A percentile compares a stretch with the other conserved stretches of the same genome.
Evolutionary conservation across 768 basidiomycete genomes (phyloP).

Genomic region (Hygrophoropsis aurantiaca): DNA sequence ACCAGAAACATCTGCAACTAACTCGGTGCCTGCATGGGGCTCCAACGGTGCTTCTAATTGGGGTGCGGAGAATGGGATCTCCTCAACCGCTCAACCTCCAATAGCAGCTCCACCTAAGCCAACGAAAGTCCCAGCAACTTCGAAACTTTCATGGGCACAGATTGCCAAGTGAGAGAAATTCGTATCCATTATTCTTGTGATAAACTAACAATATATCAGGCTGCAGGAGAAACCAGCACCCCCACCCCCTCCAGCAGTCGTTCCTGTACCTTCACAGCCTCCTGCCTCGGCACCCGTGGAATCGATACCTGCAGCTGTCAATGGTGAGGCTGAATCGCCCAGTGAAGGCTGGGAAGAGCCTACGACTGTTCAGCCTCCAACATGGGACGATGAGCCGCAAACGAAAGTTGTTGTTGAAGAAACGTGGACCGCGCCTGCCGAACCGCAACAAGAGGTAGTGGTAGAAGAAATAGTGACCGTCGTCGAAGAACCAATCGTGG

Average conservation of each 20-base stretch:
- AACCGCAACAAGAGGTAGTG: constrained; percentile 19
- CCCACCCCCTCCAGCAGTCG: constrained; percentile 32
- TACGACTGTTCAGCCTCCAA: constrained; percentile 63
- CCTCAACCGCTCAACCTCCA: constrained; percentile 24
- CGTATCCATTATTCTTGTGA: constrained; percentile 3
- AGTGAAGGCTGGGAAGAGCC: constrained; percentile 67
- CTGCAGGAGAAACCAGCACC: constrained; percentile 65
- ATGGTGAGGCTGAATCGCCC: constrained; percentile 35
- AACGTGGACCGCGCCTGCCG: constrained; percentile 32
- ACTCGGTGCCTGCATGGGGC: constrained; percentile 24
- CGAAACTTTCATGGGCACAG: constrained; percentile 86
- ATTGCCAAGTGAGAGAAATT: constrained; percentile 61
- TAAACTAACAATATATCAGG: constrained; percentile 31
- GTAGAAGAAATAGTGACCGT: constrained; percentile 33
- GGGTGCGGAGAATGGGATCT: constrained; percentile 35
- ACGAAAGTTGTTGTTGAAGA: constrained; percentile 32
- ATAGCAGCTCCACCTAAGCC: constrained; percentile 24
- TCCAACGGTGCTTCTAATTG: constrained; percentile 36
- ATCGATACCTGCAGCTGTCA: constrained; percentile 27
- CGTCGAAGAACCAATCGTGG: constrained; percentile 14
- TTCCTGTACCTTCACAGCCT: constrained; percentile 17
- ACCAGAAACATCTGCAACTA: constrained; percentile 8
- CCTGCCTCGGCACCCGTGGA: constrained; percentile 22
- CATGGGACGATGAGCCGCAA: constrained; percentile 72
- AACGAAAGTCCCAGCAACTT: constrained; percentile 63